Evolutionary conservation across 306 rosid species (phyloP), one percentile per base, ranked within the genome.

Genomic region (Vigna reflexopilosa): DNA sequence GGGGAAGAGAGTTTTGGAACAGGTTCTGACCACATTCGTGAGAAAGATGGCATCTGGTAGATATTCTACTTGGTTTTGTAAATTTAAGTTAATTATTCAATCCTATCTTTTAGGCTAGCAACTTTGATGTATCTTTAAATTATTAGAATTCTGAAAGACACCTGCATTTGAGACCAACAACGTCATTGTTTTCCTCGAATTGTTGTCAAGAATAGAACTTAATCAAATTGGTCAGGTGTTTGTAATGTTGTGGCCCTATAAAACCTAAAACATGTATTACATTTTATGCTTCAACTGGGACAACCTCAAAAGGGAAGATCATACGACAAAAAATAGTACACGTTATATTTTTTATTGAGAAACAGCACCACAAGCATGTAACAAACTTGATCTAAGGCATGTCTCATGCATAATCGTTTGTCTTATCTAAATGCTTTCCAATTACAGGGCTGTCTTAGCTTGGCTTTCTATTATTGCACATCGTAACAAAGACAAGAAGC

Each of bases 1-100:
- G 99, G 99, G 64, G 99, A 96, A 83, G 99, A 96, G 87, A 96
- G 99, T 80, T 96, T 96, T 24, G 97, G 99, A 86, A 96, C 98
- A 42, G 98, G 98, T 66, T 96, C 99, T 10, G 99, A 96, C 83
- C 99, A 96, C 79, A 96, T 96, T 80, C 99, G 99, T 15, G 99
- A 96, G 88, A 96, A 96, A 85, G 99, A 96, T 36, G 99, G 99
- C 78, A 89, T 96, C 82, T 96, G 99, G 98, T 96, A 91, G 75
- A 58, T 79, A 30, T 80, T 84, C 82, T 76, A 79, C 72, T 10
- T 70, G 16, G 15, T 82, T 49, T 67, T 19, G 19, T 67, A 58
- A 62, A 24, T 50, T 73, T 45, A 8, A 40, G 45, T 57, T 52
- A 59, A 11, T 28, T 12, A 45, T 36, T 64, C 64, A 52, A 47